These are phyloP conservation scores for Argentina anserina DNA, from an alignment of 306 rosid species.

Conservation along the genomic window DNA sequence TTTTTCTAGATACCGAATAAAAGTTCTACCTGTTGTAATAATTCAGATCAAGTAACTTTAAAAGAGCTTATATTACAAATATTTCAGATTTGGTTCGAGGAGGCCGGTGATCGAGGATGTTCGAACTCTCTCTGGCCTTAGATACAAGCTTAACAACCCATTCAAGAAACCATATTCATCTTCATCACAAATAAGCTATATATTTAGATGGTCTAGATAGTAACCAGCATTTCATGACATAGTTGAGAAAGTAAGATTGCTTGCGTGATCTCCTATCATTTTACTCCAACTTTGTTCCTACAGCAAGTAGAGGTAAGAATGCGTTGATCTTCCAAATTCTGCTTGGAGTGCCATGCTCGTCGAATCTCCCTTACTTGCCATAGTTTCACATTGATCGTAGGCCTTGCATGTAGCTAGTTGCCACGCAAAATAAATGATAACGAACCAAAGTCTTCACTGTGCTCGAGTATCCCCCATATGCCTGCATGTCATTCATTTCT, in stretches of 20 bases:
- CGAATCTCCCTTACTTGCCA: neutral
- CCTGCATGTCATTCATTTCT: neutral
- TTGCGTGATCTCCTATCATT: conserved; percentile 1
- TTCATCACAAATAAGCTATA: neutral
- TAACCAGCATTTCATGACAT: neutral
- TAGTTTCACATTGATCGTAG: neutral
- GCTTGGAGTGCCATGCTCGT: neutral
- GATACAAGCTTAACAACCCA: too few species aligned
- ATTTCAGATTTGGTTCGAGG: too few species aligned
- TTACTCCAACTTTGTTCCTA: neutral
- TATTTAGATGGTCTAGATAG: neutral
- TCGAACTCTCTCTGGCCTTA: too few species aligned
- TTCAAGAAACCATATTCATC: neutral
- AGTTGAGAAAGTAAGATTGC: neutral
- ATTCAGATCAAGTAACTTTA: too few species aligned
- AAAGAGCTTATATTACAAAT: too few species aligned
- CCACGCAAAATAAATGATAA: neutral
- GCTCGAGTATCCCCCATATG: neutral
- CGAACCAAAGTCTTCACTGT: neutral
- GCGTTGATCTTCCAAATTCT: neutral
- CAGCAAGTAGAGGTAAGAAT: neutral
- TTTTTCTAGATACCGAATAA: too few species aligned
- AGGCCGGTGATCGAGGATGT: too few species aligned
- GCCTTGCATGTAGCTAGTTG: neutral
- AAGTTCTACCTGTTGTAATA: too few species aligned